phyloP scores from a whole-genome alignment of 2,329 filamentous ascomycete genomes.

The Cercospora citrullina region DNA sequence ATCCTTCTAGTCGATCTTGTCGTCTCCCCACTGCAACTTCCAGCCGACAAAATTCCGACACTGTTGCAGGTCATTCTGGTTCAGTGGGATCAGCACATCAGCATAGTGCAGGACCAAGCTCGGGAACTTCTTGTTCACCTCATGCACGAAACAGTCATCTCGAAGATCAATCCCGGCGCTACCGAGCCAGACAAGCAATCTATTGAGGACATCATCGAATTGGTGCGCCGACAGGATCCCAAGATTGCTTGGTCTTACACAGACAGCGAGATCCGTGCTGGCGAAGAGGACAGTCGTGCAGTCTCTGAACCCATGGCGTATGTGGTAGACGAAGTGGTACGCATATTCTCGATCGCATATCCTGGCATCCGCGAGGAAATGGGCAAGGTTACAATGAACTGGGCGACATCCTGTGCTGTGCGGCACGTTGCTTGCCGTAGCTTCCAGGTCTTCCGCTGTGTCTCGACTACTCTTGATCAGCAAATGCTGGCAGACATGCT shows the following conservation, averaged over 20 bases:
- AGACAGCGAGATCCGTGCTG: constrained; percentile 74
- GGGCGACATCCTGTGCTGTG: constrained; percentile 96
- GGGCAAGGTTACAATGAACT: constrained; percentile 85
- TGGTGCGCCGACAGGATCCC: constrained; percentile 78
- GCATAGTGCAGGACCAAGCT: constrained; percentile 92
- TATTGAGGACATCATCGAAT: constrained; percentile 86
- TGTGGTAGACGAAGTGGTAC: constrained; percentile 77
- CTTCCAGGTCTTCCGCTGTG: constrained; percentile 95
- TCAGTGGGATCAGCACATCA: constrained; percentile 95
- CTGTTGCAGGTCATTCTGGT: constrained; percentile 89
- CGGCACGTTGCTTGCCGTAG: constrained; percentile 93
- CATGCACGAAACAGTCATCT: constrained; percentile 91
- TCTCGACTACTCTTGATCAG: constrained; percentile 85
- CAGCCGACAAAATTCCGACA: constrained; percentile 76
- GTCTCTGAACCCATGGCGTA: constrained; percentile 86
- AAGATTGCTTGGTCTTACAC: constrained; percentile 93
- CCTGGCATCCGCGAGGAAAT: constrained; percentile 87
- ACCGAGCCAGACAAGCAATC: constrained; percentile 67
- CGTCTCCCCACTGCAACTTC: constrained; percentile 83
- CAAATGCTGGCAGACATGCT: constrained; percentile 97
- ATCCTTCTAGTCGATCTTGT: constrained; percentile 95
- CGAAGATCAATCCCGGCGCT: constrained; percentile 69
- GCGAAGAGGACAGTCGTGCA: constrained; percentile 66
- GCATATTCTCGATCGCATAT: constrained; percentile 80
- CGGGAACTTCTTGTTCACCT: constrained; percentile 97